Evolutionary conservation across 2,329 filamentous ascomycete species (phyloP), one percentile per base, ranked within the genome.

Genomic region (Knoxdaviesia capensis): DNA sequence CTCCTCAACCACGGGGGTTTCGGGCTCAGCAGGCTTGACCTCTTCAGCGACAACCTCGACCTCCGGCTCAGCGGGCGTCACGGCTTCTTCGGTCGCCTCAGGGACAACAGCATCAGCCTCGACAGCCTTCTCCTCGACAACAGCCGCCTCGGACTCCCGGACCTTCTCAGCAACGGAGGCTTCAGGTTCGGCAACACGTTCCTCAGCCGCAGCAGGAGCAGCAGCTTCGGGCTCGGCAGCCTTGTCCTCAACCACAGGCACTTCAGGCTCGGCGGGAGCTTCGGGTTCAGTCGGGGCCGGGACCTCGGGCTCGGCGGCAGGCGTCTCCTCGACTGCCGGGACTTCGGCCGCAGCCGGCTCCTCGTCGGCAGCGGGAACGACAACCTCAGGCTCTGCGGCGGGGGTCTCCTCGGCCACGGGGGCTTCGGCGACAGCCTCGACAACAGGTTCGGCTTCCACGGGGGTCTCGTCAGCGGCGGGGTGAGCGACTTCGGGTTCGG

Each of bases 161-260:
- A 11, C 34, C 32, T 41, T 43, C 10, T 41, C 37, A 7, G 40
- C 40, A 6, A 36, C 34, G 8, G 37, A 28, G 8, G 10, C 9
- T 31, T 33, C 41, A 29, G 31, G 41, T n/a, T 20, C 40, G 34
- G 41, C 34, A 38, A 44, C 33, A 29, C 43, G 34, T n/a, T 45
- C 36, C 1, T 31, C 41, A 8, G 40, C 5, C 31, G 45, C 44
- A 2, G 41, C 42, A 7, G 39, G 34, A 10, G 43, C 36, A 31
- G 42, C 40, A 3, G 41, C 42, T 7, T 33, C 34, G 10, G 41
- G 36, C 32, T 43, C 39, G 11, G 33, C 38, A 28, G 32, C 44
- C 42, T 39, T 20, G 32, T 41, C 32, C 9, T 20, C 20, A 20
- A 20, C 20, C 20, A 20, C 20, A 20, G 20, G 20, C 3, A 20